These are phyloP conservation scores for Hapsidospora chrysogenum DNA, from an alignment of 495 filamentous ascomycete species.

Conservation along the genomic window DNA sequence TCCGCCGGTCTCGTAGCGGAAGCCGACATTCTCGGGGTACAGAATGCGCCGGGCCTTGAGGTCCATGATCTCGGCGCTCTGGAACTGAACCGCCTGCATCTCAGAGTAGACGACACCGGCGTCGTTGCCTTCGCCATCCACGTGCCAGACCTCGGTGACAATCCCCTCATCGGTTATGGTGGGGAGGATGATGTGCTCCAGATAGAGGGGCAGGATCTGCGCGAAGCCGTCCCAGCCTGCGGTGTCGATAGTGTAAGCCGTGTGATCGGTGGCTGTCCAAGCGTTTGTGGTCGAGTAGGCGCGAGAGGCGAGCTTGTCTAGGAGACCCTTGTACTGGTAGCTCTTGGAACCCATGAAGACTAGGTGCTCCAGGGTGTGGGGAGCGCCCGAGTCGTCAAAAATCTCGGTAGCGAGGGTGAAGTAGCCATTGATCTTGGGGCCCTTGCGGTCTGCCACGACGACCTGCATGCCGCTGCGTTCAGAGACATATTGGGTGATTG, in stretches of 20 bases:
- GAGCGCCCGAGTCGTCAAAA: constrained; percentile 87
- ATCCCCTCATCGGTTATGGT: constrained; percentile 85
- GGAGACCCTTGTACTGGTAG: constrained; percentile 83
- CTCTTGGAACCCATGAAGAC: constrained; percentile 95
- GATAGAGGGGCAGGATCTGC: constrained; percentile 83
- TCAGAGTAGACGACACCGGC: constrained; percentile 97
- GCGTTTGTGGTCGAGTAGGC: constrained; percentile 93
- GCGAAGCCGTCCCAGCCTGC: constrained; percentile 96
- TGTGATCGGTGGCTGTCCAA: constrained; percentile 89
- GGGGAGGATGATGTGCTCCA: constrained; percentile 86
- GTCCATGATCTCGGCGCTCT: constrained; percentile 66
- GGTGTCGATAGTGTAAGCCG: constrained; percentile 87
- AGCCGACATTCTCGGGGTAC: constrained; percentile 81
- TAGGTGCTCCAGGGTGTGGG: constrained; percentile 91
- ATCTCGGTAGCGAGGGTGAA: constrained; percentile 96
- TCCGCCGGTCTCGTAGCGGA: constrained; percentile 91
- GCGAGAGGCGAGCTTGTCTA: constrained; percentile 84
- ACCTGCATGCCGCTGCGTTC: constrained; percentile 85
- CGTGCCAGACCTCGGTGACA: constrained; percentile 90
- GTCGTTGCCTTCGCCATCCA: constrained; percentile 85
- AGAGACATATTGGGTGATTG: constrained; percentile 67
- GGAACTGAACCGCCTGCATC: constrained; percentile 93
- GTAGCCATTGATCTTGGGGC: constrained; percentile 85
- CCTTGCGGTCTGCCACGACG: constrained; percentile 77
- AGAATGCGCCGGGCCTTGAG: constrained; percentile 56